A percentile compares a stretch with the other conserved stretches of the same genome.
Conservation (phyloP, 768 basidiomycete species). For the Baorangia bicolor region DNA sequence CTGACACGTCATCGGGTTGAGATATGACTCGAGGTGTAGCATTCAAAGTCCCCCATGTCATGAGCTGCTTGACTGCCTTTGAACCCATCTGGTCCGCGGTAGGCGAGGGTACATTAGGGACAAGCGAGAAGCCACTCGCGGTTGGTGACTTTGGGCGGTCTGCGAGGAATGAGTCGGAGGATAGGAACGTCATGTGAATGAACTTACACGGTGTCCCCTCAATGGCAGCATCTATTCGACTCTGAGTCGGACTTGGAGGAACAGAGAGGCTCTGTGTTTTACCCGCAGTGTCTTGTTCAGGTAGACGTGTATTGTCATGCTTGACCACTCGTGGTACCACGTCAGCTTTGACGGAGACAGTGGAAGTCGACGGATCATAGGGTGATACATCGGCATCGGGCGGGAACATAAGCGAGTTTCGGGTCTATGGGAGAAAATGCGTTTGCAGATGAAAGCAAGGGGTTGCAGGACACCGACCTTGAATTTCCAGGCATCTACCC, state of each 20-base stretch:
- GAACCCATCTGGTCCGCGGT: conserved; percentile 81
- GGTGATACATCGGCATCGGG: conserved; percentile 89
- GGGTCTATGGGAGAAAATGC: conserved; percentile 49
- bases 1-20: conserved; percentile 52
- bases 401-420: conserved; percentile 93
- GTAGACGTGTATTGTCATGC: conserved; percentile 79
- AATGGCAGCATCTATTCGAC: conserved; percentile 90
- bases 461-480: conserved; percentile 45
- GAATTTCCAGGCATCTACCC: conserved; percentile 82
- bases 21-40: conserved; percentile 89
- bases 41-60: conserved; percentile 96
- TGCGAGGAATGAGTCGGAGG: conserved; percentile 30
- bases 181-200: background rate
- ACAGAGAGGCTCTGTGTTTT: conserved; percentile 46
- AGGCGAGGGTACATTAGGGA: conserved; percentile 85
- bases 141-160: conserved; percentile 64
- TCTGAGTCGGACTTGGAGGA: conserved; percentile 88
- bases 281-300: conserved; percentile 60
- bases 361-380: conserved; percentile 49
- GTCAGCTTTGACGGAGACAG: conserved; percentile 30
- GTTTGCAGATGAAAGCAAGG: background rate
- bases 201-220: conserved; percentile 84
- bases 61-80: conserved; percentile 82
- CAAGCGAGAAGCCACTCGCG: conserved; percentile 63
- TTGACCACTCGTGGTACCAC: conserved; percentile 64